Evolutionary conservation across 164 flowering plant genomes (phyloP).

Genomic region (Cinnamomum chago): DNA sequence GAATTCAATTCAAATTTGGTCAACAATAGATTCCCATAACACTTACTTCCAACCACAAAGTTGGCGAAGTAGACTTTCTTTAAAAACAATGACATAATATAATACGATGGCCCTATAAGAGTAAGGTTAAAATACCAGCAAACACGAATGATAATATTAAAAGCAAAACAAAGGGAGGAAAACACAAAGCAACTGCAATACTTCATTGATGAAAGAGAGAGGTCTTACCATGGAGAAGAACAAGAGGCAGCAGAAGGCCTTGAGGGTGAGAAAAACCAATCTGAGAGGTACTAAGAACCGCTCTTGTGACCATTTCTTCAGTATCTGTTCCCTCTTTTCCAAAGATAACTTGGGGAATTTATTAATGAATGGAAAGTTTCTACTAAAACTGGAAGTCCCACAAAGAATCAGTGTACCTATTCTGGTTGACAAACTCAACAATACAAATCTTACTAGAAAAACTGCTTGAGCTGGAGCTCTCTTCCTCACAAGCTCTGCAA

Average conservation of each 20-base stretch:
- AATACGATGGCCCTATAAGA: too few relatives aligned
- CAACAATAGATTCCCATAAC: too few relatives aligned
- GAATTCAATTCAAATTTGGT: too few relatives aligned
- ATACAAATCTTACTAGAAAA: neutral
- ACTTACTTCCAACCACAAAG: too few relatives aligned
- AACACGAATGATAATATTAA: too few relatives aligned
- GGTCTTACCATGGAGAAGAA: constrained; percentile 15
- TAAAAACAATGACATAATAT: too few relatives aligned
- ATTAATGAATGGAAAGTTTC: constrained; percentile 14
- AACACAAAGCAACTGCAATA: too few relatives aligned
- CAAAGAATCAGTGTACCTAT: constrained; percentile 14
- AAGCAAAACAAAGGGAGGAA: too few relatives aligned
- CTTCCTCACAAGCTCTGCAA: constrained; percentile 10
- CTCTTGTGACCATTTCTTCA: constrained; percentile 12
- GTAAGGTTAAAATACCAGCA: too few relatives aligned
- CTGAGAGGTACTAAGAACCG: constrained; percentile 1
- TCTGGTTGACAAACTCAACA: constrained; percentile 12
- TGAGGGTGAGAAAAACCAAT: constrained; percentile 6
- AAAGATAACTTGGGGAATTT: constrained; percentile 11
- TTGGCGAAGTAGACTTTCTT: too few relatives aligned
- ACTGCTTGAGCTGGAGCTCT: constrained; percentile 2
- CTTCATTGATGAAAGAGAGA: neutral
- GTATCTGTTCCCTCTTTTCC: constrained; percentile 12
- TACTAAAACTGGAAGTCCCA: constrained; percentile 5
- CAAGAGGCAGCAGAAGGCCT: constrained; percentile 11